Base-by-base conservation (phyloP, 371 early-diverging fungal species). In the Lichtheimia corymbifera region DNA sequence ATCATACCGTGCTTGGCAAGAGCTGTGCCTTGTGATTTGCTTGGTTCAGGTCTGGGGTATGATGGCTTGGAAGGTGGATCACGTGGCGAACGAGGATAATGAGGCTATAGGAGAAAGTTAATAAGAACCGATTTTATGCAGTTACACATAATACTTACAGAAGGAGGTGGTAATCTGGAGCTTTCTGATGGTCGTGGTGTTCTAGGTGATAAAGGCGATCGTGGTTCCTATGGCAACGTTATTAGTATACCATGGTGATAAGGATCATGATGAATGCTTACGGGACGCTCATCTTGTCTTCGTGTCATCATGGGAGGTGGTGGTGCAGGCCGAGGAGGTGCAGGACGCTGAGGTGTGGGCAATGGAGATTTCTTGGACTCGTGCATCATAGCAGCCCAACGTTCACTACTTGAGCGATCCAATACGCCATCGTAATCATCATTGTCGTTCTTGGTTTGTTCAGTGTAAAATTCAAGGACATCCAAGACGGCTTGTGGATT, bases 401-500 rank as follows among this genome's bases (percentile, higher is more conserved):
- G 74, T 60, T 77, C 81, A 57, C 71, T 74, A 44, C 75, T 73
- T 52, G 58, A 61, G 30, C 74, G 62, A 49, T 80, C 77, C 35
- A 35, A 35, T 9, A 35, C 35, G 11, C 35, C 35, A 35, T 35
- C 51, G 62, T 76, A 76, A 50, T 76, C 78, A 44, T 71, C 76
- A 35, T 70, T 70, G 50, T 82, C 78, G 25, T 77, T 68, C 64
- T 80, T 78, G 40, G 80, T 81, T 55, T 84, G 82, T 67, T 92
- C 93, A 15, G 97, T 93, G 73, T 97, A 97, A 70, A 96, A 97
- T 68, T 95, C 94, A 50, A 96, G 83, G 25, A 95, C 96, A 68
- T 96, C 95, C 55, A 96, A 77, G 45, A 97, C 96, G 17, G 95
- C 94, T 74, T 95, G 95, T 14, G 97, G 96, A 67, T 96, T 92